A percentile compares a stretch with the other conserved stretches of the same genome.
Evolutionary conservation across 2,329 filamentous ascomycete species (phyloP).

Genomic region (Aspergillus terreus): DNA sequence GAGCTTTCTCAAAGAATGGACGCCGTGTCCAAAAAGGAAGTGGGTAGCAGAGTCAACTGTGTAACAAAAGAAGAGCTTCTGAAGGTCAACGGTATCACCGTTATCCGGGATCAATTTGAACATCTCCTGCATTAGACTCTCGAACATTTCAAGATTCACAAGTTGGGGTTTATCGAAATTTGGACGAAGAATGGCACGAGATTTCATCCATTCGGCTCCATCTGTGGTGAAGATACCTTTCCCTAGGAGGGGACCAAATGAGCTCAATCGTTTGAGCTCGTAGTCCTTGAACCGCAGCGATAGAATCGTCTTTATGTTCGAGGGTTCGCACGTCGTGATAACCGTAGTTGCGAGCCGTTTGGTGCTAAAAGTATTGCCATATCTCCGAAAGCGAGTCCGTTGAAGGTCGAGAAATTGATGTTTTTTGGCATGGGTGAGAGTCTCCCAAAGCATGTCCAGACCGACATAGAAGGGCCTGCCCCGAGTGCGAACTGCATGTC

Average conservation of each 20-base stretch:
- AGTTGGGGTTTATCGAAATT: slow-evolving; percentile 18
- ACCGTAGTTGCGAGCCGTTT: background rate
- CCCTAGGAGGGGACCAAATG: slow-evolving; percentile 17
- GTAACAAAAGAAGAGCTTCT: slow-evolving; percentile 61
- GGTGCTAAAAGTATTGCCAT: background rate
- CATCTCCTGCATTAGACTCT: slow-evolving; percentile 5
- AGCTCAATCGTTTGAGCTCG: background rate
- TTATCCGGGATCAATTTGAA: slow-evolving; percentile 22
- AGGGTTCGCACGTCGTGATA: background rate
- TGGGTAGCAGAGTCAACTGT: slow-evolving; percentile 66
- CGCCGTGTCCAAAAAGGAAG: slow-evolving; percentile 62
- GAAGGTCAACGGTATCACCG: slow-evolving; percentile 56
- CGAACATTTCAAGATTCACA: background rate
- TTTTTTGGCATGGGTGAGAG: too few species aligned
- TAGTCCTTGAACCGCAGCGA: background rate
- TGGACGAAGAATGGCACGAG: slow-evolving; percentile 12
- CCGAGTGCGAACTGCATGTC: too few species aligned
- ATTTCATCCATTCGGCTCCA: slow-evolving; percentile 11
- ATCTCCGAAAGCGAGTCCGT: background rate
- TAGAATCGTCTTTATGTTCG: background rate
- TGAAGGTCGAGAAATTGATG: too few species aligned
- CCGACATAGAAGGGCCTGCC: too few species aligned
- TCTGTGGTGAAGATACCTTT: slow-evolving; percentile 19
- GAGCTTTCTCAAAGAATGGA: slow-evolving; percentile 38
- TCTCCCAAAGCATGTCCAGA: too few species aligned